Evolutionary conservation across 768 basidiomycete species (phyloP).

Genomic region (Favolaschia claudopus): DNA sequence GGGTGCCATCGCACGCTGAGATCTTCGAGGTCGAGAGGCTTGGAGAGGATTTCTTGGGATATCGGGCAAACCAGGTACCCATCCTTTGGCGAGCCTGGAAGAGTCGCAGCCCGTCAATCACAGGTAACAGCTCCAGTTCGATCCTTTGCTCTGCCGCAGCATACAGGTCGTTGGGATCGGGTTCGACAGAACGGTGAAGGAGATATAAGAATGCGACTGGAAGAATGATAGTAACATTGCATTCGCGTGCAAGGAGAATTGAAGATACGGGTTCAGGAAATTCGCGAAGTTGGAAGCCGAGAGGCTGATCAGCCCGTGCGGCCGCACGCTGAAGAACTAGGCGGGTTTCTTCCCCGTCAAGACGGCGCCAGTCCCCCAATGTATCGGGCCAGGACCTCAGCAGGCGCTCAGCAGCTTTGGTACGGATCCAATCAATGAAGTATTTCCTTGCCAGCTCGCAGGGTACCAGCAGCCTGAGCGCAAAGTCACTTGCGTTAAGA

Average conservation of each 20-base stretch:
- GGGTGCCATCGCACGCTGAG: background rate
- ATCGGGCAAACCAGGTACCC: background rate
- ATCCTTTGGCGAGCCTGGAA: slow-evolving; percentile 7
- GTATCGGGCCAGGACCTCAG: background rate
- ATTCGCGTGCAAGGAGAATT: slow-evolving; percentile 8
- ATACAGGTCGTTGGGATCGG: background rate
- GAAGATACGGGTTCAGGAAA: slow-evolving; percentile 8
- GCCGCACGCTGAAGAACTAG: no score
- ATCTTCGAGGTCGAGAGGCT: background rate
- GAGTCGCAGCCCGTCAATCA: background rate
- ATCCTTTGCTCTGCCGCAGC: no score
- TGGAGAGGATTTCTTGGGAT: no score
- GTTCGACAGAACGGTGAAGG: background rate
- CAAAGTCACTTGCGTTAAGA: background rate
- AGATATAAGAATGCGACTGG: slow-evolving; percentile 7
- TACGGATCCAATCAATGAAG: slow-evolving; percentile 9
- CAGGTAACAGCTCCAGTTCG: background rate
- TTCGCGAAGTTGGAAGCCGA: background rate
- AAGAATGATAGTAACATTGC: background rate
- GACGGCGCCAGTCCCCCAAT: background rate
- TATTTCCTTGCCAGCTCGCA: slow-evolving; percentile 8
- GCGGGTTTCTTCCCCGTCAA: background rate
- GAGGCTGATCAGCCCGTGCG: no score
- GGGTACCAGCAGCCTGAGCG: background rate
- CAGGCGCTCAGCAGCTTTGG: background rate